phyloP scores from a whole-genome alignment of 768 basidiomycete genomes.

The Trametes sanguinea region DNA sequence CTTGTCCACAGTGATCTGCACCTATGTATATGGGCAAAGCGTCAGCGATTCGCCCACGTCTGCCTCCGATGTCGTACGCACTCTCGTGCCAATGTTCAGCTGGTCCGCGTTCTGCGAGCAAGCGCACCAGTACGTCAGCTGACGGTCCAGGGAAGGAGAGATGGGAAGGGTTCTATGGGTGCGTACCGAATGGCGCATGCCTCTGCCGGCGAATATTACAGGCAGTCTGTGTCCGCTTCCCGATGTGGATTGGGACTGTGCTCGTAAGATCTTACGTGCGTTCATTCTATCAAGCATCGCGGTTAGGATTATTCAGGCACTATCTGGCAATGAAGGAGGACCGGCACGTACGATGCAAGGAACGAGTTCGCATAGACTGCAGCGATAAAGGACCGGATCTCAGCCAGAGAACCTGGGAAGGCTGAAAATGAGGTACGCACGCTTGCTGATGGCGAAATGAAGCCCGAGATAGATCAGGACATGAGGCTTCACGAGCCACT shows the following conservation, averaged over 20 bases:
- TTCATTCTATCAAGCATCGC: conserved; percentile 25
- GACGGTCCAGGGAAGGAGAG: neutral
- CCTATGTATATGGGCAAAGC: conserved; percentile 10
- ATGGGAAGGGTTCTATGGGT: neutral
- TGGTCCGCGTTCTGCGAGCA: conserved; percentile 13
- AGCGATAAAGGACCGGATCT: conserved; percentile 13
- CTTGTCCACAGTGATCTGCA: conserved; percentile 32
- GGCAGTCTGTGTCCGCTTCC: conserved; percentile 22
- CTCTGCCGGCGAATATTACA: conserved; percentile 19
- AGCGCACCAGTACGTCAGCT: conserved; percentile 7
- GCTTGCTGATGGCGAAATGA: conserved; percentile 34
- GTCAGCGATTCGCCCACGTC: conserved; percentile 8
- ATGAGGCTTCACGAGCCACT: conserved; percentile 33
- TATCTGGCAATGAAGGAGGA: neutral
- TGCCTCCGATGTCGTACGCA: conserved; percentile 9
- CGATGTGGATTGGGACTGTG: conserved; percentile 19
- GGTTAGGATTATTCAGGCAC: neutral
- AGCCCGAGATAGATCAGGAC: conserved; percentile 32
- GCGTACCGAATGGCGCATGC: conserved; percentile 19
- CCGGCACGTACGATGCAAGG: conserved; percentile 30
- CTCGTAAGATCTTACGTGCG: conserved; percentile 26
- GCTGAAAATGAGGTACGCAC: conserved; percentile 23
- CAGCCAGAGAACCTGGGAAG: conserved; percentile 7
- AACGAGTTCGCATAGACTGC: conserved; percentile 34
- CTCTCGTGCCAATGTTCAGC: conserved; percentile 22